Evolutionary conservation across 495 filamentous ascomycete genomes (phyloP), one percentile per base, ranked within the genome.

Genomic region (Penicillium turbatum): DNA sequence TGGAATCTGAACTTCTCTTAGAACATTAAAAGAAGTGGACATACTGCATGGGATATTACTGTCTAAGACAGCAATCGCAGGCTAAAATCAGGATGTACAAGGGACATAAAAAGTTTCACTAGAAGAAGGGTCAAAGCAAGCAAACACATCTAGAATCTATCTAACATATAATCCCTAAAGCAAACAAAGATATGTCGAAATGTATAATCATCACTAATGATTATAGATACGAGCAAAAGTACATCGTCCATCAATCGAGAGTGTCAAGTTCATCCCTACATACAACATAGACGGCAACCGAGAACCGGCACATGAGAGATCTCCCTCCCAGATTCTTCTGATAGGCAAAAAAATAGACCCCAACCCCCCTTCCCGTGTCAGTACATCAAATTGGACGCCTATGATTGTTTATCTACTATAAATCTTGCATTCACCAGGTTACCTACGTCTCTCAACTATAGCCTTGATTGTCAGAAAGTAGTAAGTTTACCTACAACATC

Each of bases 21-120:
- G 4, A 24, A 24, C 21, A 24, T 24, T 24, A 4, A 4, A 24
- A 24, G 21, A 24, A 45, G 27, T 21, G 17, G n/a, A 37, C 34
- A 48, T 11, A 27, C 8, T 17, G n/a, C 24, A 48, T 37, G 46
- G 32, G 47, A 44, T 48, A 39, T 50, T 46, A 50, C 6, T 62
- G 59, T 63, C 62, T 65, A n/a, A 65, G 62, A 65, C 62, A 65
- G 38, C 24, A 34, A 32, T 48, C 6, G 9, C 10, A 29, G 47
- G 51, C 52, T 9, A 35, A 13, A 26, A 56, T 59, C 40, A 48
- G 6, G 55, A 56, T 59, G 32, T 32, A 49, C 57, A 52, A 6
- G 50, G 51, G 44, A 57, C 31, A 53, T 44, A 21, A 34, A 26
- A 24, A 16, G 63, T 63, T 41, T 65, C 63, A 63, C 57, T 53